These are phyloP conservation scores for Quercus gilva DNA, from an alignment of 306 rosid genomes.

Conservation along the genomic window DNA sequence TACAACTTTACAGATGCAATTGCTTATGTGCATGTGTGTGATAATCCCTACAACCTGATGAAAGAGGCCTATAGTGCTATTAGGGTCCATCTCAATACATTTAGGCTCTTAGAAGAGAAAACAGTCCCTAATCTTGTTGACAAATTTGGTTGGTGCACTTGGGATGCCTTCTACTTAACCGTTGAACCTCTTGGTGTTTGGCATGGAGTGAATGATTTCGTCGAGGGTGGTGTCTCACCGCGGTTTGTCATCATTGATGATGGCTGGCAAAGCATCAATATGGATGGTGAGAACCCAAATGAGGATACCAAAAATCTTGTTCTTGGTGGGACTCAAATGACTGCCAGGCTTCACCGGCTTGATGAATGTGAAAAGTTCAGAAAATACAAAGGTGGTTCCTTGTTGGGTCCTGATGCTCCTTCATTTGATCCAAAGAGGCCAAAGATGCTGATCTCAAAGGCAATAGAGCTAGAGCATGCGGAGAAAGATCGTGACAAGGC, in stretches of 20 bases:
- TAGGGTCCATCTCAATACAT: slow-evolving; percentile 65
- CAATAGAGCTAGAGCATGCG: slow-evolving; percentile 54
- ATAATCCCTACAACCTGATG: slow-evolving; percentile 75
- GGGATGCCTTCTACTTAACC: slow-evolving; percentile 83
- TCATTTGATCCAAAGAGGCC: slow-evolving; percentile 53
- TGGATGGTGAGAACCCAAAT: slow-evolving; percentile 52
- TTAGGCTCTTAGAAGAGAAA: slow-evolving; percentile 83
- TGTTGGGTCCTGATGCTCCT: slow-evolving; percentile 54
- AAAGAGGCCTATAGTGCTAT: slow-evolving; percentile 70
- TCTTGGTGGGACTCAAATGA: slow-evolving; percentile 78
- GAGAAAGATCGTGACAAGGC: slow-evolving; percentile 43
- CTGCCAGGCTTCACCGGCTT: slow-evolving; percentile 62
- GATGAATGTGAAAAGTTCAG: slow-evolving; percentile 69
- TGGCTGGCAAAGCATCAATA: slow-evolving; percentile 88
- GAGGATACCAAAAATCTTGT: slow-evolving; percentile 59
- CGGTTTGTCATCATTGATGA: slow-evolving; percentile 79
- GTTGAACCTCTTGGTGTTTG: slow-evolving; percentile 67
- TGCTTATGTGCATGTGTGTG: slow-evolving; percentile 62
- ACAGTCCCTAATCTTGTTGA: slow-evolving; percentile 44
- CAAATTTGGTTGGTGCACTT: slow-evolving; percentile 95
- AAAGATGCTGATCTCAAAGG: slow-evolving; percentile 52
- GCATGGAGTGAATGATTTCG: slow-evolving; percentile 63
- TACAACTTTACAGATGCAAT: too few relatives aligned
- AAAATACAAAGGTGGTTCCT: slow-evolving; percentile 52
- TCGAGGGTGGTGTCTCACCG: slow-evolving; percentile 53